These are phyloP conservation scores for Allium cepa DNA, from an alignment of 106 monocot species.

Conservation along the genomic window DNA sequence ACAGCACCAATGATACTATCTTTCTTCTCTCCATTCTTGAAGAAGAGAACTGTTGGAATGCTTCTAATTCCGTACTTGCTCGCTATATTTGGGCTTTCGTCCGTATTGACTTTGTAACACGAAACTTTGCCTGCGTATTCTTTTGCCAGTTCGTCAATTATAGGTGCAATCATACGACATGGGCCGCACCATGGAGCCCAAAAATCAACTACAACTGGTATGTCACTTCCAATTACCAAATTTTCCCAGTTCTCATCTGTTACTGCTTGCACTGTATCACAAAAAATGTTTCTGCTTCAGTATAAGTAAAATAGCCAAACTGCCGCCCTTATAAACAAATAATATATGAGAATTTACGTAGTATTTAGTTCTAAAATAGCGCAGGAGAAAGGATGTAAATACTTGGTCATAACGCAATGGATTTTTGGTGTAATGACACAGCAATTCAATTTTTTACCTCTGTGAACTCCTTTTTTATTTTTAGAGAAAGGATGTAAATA, in stretches of 20 bases:
- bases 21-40: constrained; percentile 70
- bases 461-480: too few relatives aligned
- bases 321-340: too few relatives aligned
- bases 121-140: constrained; percentile 50
- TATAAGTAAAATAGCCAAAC: too few relatives aligned
- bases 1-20: constrained; percentile 63
- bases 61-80: constrained; percentile 53
- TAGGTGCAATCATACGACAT: constrained; percentile 53
- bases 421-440: too few relatives aligned
- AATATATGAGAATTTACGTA: too few relatives aligned
- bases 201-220: constrained; percentile 53
- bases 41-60: constrained; percentile 67
- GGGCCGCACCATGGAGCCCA: constrained; percentile 82
- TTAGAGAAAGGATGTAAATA: too few relatives aligned
- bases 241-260: constrained; percentile 34
- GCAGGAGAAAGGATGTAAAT: too few relatives aligned
- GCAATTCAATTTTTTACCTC: too few relatives aligned
- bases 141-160: constrained; percentile 49
- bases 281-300: too few relatives aligned
- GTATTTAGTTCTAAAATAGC: too few relatives aligned
- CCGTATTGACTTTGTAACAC: constrained; percentile 64
- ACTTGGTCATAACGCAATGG: too few relatives aligned
- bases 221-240: constrained; percentile 15
- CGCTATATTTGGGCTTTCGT: constrained; percentile 52
- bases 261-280: constrained; percentile 21